Evolutionary conservation across 768 basidiomycete genomes (phyloP).

Genomic region (Auriscalpium orientale): DNA sequence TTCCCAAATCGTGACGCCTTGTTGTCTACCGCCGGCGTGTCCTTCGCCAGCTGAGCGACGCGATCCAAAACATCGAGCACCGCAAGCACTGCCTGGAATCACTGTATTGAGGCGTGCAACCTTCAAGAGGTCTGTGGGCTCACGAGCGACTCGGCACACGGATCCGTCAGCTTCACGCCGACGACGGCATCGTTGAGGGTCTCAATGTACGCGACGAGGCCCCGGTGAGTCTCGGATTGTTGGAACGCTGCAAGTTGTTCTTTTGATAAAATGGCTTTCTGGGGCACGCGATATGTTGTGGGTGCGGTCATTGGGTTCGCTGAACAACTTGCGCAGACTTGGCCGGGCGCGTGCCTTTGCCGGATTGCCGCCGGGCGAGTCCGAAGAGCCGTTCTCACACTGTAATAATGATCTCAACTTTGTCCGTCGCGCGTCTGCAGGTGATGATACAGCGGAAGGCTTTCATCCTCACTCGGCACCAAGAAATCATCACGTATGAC

Average conservation of each 20-base stretch:
- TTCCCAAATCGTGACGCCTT: constrained; percentile 92
- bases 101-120: neutral
- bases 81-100: constrained; percentile 49
- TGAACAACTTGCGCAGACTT: too few relatives aligned
- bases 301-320: neutral
- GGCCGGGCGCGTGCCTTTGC: too few relatives aligned
- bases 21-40: constrained; percentile 84
- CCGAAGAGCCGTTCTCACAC: too few relatives aligned
- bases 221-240: constrained; percentile 56
- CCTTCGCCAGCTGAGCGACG: constrained; percentile 57
- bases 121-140: constrained; percentile 20
- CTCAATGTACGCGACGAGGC: constrained; percentile 65
- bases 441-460: too few relatives aligned
- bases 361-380: too few relatives aligned
- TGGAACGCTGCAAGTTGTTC: constrained; percentile 82
- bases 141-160: constrained; percentile 52
- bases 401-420: too few relatives aligned
- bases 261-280: constrained; percentile 68
- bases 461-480: too few relatives aligned
- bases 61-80: constrained; percentile 57
- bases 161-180: constrained; percentile 68
- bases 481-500: too few relatives aligned
- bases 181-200: constrained; percentile 68
- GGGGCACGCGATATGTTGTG: constrained; percentile 42
- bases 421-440: too few relatives aligned